These are phyloP conservation scores for Mycosarcoma mackinlayi DNA, from an alignment of 1,284 basidiomycete species.

Conservation along the genomic window DNA sequence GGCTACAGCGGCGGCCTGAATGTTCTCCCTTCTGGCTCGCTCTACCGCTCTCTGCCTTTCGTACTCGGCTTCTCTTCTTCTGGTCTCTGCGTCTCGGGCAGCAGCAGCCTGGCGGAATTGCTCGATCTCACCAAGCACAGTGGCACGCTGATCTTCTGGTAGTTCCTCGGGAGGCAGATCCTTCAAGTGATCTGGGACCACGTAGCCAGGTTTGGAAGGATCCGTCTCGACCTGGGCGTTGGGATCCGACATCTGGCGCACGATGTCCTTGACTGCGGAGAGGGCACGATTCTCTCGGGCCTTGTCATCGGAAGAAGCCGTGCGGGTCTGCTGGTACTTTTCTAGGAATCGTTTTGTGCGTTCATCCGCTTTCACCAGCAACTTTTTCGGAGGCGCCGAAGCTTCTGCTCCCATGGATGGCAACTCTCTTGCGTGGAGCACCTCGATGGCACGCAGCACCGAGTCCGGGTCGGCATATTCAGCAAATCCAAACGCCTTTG, in stretches of 20 bases:
- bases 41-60: conserved; percentile 55
- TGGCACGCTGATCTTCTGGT: conserved; percentile 91
- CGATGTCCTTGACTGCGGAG: conserved; percentile 70
- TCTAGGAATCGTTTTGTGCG: conserved; percentile 88
- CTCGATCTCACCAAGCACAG: conserved; percentile 93
- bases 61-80: conserved; percentile 56
- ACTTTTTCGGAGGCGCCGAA: conserved; percentile 73
- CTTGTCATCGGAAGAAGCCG: conserved; percentile 76
- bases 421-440: conserved; percentile 85
- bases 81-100: conserved; percentile 62
- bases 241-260: conserved; percentile 66
- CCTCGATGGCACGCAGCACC: conserved; percentile 80
- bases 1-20: conserved; percentile 16
- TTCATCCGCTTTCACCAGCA: conserved; percentile 84
- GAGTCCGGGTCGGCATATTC: conserved; percentile 89
- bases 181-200: conserved; percentile 92
- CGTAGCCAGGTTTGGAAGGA: conserved; percentile 63
- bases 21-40: conserved; percentile 28
- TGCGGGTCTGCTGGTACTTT: conserved; percentile 81
- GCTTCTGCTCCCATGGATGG: conserved; percentile 58
- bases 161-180: conserved; percentile 93
- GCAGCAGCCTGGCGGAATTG: conserved; percentile 72
- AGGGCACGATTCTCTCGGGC: conserved; percentile 71
- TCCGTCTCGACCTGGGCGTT: conserved; percentile 74
- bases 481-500: conserved; percentile 94